Base-by-base conservation (phyloP, 345 rosid genomes). In the Murraya paniculata region DNA sequence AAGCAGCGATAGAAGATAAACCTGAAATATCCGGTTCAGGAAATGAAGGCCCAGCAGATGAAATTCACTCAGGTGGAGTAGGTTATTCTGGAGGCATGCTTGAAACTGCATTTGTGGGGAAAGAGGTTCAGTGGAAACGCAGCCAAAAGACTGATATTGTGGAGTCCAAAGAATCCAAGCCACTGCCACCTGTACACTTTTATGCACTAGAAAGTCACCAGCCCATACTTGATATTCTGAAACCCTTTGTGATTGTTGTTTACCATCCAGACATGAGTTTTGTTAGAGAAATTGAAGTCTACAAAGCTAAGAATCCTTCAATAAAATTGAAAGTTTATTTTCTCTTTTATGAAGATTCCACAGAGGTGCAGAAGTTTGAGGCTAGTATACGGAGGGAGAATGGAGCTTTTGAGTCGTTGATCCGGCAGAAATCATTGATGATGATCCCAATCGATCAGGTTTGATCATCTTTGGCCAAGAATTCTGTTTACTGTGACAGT, bases 381-480 rank as follows among this genome's bases (percentile, higher is more conserved):
- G 98, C 99, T 75, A 91, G 97, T 78, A 94, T 96, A 64, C 92
- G 91, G 35, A 89, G 92, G 79, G 98, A 96, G 83, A 92, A 96
- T 85, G 91, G 91, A 76, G 98, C 99, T 18, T 96, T 94, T 85
- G 99, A 96, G 82, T 91, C 99, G 60, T 79, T 96, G 87, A 94
- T 96, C 84, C 85, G 98, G 84, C 99, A 92, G 88, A 96, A 96
- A 80, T 92, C 99, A 28, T 14, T 87, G 88, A 96, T 96, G 99
- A 91, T 94, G 91, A 94, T 96, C 81, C 97, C 98, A 62, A 93
- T 96, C 36, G 90, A 96, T 84, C 98, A 94, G 97, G 97, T 94
- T 77, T 75, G 77, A 19, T 72, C 65, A 75, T 76, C 75, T 68
- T 27, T n/a, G n/a, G 36, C 24, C 59, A 55, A 48, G 21, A 45